These are phyloP conservation scores for Pseudohalonectria lignicola DNA, from an alignment of 2,329 filamentous ascomycete species.

Conservation along the genomic window DNA sequence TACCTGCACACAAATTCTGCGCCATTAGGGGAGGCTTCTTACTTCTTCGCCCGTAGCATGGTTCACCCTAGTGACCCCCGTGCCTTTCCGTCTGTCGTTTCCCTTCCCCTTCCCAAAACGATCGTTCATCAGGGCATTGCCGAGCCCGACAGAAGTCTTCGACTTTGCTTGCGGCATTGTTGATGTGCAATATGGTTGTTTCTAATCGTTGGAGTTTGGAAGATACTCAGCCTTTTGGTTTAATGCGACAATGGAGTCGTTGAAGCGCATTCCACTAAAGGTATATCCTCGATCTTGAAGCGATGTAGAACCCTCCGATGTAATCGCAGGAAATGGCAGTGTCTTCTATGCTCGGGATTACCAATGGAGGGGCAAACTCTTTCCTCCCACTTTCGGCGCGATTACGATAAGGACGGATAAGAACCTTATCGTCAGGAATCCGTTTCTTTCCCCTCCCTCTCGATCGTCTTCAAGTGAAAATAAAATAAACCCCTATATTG, in stretches of 20 bases:
- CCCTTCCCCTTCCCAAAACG: slow-evolving; percentile 92
- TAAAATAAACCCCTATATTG: too few species aligned
- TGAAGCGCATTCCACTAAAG: background rate
- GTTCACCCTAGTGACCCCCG: slow-evolving; percentile 54
- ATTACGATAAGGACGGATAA: too few species aligned
- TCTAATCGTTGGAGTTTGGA: background rate
- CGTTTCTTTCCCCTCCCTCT: too few species aligned
- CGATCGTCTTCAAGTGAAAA: too few species aligned
- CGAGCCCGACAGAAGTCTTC: slow-evolving; percentile 88
- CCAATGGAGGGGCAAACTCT: too few species aligned
- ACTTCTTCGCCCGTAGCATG: slow-evolving; percentile 70
- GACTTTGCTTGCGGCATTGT: slow-evolving; percentile 67
- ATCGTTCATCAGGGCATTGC: slow-evolving; percentile 98
- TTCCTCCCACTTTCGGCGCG: too few species aligned
- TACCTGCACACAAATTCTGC: background rate
- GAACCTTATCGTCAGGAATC: too few species aligned
- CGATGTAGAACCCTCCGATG: background rate
- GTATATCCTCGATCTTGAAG: too few species aligned
- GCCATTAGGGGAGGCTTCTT: slow-evolving; percentile 8
- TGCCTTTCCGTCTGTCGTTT: slow-evolving; percentile 61
- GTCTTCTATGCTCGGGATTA: too few species aligned
- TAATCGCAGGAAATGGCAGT: too few species aligned
- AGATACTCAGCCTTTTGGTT: too few species aligned
- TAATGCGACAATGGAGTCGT: background rate
- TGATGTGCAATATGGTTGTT: slow-evolving; percentile 7